Evolutionary conservation across 2,329 filamentous ascomycete species (phyloP).

Genomic region (Cadophora sp.): DNA sequence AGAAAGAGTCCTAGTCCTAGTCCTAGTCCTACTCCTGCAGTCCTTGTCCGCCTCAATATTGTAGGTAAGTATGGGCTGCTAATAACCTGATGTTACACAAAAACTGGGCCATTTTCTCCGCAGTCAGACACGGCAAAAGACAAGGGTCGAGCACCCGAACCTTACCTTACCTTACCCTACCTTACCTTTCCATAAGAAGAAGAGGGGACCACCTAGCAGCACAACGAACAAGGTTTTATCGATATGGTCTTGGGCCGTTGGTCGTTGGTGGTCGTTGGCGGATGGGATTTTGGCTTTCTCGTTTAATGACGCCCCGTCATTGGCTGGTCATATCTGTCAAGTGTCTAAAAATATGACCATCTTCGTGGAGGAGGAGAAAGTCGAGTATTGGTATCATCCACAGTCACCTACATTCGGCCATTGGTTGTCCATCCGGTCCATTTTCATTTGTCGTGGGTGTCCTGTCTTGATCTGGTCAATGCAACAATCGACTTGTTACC

Average conservation of each 20-base stretch:
- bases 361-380: no score
- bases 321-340: neutral
- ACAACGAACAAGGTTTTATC: neutral
- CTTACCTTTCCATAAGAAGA: neutral
- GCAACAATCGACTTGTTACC: neutral
- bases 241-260: neutral
- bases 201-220: neutral
- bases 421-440: neutral
- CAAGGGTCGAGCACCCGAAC: neutral
- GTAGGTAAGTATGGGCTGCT: no score
- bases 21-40: no score
- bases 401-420: neutral
- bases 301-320: neutral
- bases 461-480: neutral
- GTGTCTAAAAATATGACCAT: constrained; percentile 8
- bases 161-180: no score
- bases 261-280: constrained; percentile 7
- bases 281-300: neutral
- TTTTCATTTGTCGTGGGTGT: neutral
- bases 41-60: no score
- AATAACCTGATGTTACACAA: neutral
- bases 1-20: no score
- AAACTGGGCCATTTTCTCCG: neutral
- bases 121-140: neutral
- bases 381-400: neutral